Percentiles rank a stretch among this genome's conserved stretches.
Conservation (phyloP, 257 asterid species). For the Gentiana straminea region DNA sequence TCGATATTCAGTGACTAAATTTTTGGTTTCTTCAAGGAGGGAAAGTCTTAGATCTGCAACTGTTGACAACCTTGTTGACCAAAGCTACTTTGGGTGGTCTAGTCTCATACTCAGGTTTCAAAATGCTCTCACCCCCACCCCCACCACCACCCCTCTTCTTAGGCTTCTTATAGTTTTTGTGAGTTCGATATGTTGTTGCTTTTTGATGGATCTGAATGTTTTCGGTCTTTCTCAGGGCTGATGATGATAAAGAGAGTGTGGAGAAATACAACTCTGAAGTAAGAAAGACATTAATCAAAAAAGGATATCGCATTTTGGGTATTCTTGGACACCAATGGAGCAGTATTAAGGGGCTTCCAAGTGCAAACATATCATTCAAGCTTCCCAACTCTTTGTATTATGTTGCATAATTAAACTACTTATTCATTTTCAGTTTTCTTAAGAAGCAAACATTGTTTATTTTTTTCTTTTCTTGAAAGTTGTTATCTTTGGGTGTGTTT, state of each 20-base stretch:
- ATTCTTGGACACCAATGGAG: slow-evolving; percentile 72
- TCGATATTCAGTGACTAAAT: slow-evolving; percentile 28
- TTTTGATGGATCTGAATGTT: neutral
- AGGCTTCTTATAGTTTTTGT: too few species aligned
- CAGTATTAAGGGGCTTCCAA: slow-evolving; percentile 56
- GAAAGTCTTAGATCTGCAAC: slow-evolving; percentile 71
- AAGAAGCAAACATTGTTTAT: too few species aligned
- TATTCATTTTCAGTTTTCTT: too few species aligned
- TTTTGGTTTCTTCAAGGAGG: slow-evolving; percentile 62
- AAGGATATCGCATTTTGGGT: slow-evolving; percentile 53
- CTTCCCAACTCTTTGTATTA: slow-evolving; percentile 68
- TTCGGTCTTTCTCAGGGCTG: slow-evolving; percentile 22
- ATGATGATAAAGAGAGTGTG: slow-evolving; percentile 32
- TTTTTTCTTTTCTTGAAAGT: too few species aligned
- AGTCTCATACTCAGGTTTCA: slow-evolving; percentile 52
- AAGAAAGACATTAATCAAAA: slow-evolving; percentile 39
- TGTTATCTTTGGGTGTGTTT: too few species aligned
- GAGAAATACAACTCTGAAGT: slow-evolving; percentile 41
- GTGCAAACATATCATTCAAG: slow-evolving; percentile 50
- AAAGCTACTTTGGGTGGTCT: slow-evolving; percentile 65
- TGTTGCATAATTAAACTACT: slow-evolving; percentile 26
- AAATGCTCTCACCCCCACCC: neutral
- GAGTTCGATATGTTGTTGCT: too few species aligned
- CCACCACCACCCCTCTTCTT: too few species aligned
- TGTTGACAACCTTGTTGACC: slow-evolving; percentile 56